A percentile compares a stretch with the other conserved stretches of the same genome.
phyloP scores from a whole-genome alignment of 2,329 filamentous ascomycete genomes.

The Endoconidiophora laricicola region DNA sequence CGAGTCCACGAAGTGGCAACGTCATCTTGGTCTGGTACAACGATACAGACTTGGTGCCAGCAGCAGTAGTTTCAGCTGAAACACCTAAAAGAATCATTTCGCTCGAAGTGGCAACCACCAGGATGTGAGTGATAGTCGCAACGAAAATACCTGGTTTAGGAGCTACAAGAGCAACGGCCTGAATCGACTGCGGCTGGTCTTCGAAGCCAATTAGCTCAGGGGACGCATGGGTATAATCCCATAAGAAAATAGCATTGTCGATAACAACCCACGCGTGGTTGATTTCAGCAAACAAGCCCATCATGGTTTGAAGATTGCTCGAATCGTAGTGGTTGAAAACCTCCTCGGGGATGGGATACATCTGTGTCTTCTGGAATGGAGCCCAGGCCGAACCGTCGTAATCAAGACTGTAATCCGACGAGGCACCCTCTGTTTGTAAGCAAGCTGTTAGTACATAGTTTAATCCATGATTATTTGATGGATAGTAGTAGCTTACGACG shows the following conservation, averaged over 20 bases:
- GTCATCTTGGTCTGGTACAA: conserved; percentile 84
- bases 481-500: conserved; percentile 45
- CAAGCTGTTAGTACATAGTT: conserved; percentile 12
- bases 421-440: conserved; percentile 55
- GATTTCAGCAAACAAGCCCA: conserved; percentile 89
- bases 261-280: conserved; percentile 93
- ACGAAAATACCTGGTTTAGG: conserved; percentile 83
- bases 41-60: conserved; percentile 54
- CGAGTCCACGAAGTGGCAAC: conserved; percentile 56
- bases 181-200: conserved; percentile 74
- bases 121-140: conserved; percentile 64
- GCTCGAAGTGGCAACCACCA: conserved; percentile 72
- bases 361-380: conserved; percentile 74
- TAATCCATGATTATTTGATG: neutral
- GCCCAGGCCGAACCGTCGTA: conserved; percentile 54
- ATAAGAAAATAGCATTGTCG: conserved; percentile 89
- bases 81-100: conserved; percentile 83
- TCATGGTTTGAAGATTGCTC: conserved; percentile 72
- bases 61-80: conserved; percentile 46
- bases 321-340: conserved; percentile 87
- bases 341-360: conserved; percentile 78
- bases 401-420: conserved; percentile 78
- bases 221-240: conserved; percentile 92
- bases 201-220: conserved; percentile 86
- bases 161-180: conserved; percentile 71